Base-by-base conservation (phyloP, 2,329 filamentous ascomycete genomes). In the Colletotrichum liaoningense region DNA sequence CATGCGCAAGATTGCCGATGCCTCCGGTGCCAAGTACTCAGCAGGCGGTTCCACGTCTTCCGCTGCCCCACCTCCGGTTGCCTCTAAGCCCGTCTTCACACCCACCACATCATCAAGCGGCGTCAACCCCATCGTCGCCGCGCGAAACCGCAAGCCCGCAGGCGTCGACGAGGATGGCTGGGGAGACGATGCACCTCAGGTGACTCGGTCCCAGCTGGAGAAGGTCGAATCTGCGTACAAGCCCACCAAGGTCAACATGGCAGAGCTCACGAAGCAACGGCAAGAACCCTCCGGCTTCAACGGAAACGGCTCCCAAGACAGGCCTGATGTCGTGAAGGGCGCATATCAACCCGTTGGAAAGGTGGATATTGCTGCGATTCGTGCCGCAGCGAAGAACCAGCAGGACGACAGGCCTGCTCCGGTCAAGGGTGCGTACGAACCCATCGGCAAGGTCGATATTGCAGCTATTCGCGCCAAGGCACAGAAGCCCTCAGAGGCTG, bases 391-490 rank as follows among this genome's bases (percentile, higher is more conserved):
- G 80, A 92, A 87, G 86, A 92, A 86, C 78, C 87, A 81, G 83
- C 88, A 88, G 58, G 95, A 98, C 79, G 93, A 98, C 77, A 89
- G 95, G 68, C 97, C 97, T 4, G 90, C 93, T 1, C 90, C 91
- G 5, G 94, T 98, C 24, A 98, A 97, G 84, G 97, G 97, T 55
- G 90, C 95, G 28, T 99, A 99, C 80, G 94, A 98, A 82, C 97
- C 97, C 2, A 88, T 98, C 24, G 97, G 97, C 59, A 98, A 98
- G 84, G 96, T 99, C 11, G 97, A 99, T 78, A 98, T 99, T 83
- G 94, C 94, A 56, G 95, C 96, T 26, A 98, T 99, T 79, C 91
- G 94, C 76, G 93, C 96, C 26, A 93, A 91, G 82, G 93, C 95
- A 6, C 94, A 97, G 82, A 93, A 91, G 76, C 89, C 89, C 60